Conservation (phyloP, 352 stramenopile species). For the Poterioochromonas sp. region DNA sequence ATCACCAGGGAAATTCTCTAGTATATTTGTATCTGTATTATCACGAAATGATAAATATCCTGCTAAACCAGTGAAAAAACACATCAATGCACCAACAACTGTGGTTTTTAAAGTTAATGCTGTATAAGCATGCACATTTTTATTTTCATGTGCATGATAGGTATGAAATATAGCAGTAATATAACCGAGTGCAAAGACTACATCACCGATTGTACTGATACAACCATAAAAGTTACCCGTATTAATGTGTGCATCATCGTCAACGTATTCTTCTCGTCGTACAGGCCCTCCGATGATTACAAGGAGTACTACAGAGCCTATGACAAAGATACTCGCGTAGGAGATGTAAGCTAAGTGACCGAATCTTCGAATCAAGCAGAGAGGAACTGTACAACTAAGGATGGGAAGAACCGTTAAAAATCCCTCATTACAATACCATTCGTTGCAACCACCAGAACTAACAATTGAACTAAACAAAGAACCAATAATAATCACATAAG, state of each 20-base stretch:
- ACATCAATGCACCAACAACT: conserved; percentile 40
- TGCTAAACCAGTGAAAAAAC: conserved; percentile 38
- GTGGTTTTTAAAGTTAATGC: not conserved
- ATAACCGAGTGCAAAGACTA: conserved; percentile 22
- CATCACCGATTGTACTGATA: not conserved
- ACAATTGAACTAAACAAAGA: not conserved
- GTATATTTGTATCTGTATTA: conserved; percentile 43
- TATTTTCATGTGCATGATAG: not conserved
- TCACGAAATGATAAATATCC: conserved; percentile 47
- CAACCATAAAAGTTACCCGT: not conserved
- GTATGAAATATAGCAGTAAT: conserved; percentile 24
- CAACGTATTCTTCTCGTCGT: not conserved
- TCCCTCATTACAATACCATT: not conserved
- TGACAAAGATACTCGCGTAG: not conserved
- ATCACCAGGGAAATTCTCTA: conserved; percentile 47
- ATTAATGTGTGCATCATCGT: not conserved
- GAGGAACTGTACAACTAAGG: not conserved
- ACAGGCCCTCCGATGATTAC: conserved; percentile 26
- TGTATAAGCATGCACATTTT: not conserved
- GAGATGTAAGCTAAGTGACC: conserved; percentile 16
- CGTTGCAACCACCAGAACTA: not conserved
- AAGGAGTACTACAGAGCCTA: not conserved
- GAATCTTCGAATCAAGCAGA: conserved; percentile 24
- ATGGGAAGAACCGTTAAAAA: conserved; percentile 9
- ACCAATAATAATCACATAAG: conserved; percentile 18